Conservation (phyloP, 1,139 yeast genomes). For the Nakaseomyces uthaithaninus region DNA sequence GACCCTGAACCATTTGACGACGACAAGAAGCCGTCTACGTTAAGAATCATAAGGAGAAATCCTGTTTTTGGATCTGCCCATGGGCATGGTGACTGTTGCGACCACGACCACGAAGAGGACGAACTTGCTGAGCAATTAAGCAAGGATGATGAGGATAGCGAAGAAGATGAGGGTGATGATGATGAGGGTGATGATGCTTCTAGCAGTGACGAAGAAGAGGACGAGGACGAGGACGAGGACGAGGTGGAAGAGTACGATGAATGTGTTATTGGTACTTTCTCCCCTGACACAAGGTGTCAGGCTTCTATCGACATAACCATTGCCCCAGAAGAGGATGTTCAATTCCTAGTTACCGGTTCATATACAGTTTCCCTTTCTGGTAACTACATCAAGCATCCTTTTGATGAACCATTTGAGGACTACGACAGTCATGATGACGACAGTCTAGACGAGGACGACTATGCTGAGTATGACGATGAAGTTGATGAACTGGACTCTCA, state of each 20-base stretch:
- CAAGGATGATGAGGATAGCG: constrained; percentile 39
- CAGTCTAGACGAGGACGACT: constrained; percentile 47
- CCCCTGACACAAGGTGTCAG: constrained; percentile 79
- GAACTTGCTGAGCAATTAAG: constrained; percentile 28
- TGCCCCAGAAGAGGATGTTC: constrained; percentile 88
- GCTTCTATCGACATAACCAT: constrained; percentile 86
- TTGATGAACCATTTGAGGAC: constrained; percentile 43
- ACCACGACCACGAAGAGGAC: constrained; percentile 48
- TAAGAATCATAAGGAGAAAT: constrained; percentile 76
- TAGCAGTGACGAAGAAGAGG: constrained; percentile 32
- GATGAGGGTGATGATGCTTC: constrained; percentile 30
- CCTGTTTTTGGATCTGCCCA: constrained; percentile 38
- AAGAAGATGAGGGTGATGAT: constrained; percentile 32
- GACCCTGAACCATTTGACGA: constrained; percentile 85
- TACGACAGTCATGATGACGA: constrained; percentile 43
- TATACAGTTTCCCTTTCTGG: constrained; percentile 89
- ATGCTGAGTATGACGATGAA: constrained; percentile 59
- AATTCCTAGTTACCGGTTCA: constrained; percentile 91
- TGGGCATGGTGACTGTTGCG: constrained; percentile 40
- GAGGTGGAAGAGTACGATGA: constrained; percentile 67
- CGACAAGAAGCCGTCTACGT: constrained; percentile 71
- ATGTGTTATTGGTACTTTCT: constrained; percentile 78
- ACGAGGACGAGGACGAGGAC: constrained; percentile 28
- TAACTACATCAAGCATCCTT: constrained; percentile 93
- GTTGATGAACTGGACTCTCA: constrained; percentile 51